These are phyloP conservation scores for Didymellaceae sp. DNA, from an alignment of 2,329 filamentous ascomycete species.

Conservation along the genomic window DNA sequence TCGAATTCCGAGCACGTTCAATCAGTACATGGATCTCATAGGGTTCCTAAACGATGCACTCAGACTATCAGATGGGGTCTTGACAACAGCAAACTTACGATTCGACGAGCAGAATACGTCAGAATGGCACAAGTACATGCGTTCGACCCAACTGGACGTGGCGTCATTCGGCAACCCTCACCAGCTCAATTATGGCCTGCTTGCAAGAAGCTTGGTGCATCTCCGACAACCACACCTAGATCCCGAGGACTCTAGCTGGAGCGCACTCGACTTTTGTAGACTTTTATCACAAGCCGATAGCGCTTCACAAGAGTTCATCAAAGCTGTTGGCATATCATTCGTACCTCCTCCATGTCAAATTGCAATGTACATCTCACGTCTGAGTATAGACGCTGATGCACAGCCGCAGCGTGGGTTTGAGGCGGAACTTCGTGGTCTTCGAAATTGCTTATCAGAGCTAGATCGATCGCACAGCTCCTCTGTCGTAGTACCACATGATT, in stretches of 20 bases:
- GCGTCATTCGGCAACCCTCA: too few relatives aligned
- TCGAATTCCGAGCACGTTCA: background rate
- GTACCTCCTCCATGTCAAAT: background rate
- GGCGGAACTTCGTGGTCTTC: background rate
- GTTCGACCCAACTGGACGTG: too few relatives aligned
- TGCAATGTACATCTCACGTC: background rate
- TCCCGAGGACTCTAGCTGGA: background rate
- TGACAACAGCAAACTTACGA: background rate
- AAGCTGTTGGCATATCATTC: background rate
- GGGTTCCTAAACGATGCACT: background rate
- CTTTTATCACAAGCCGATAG: background rate
- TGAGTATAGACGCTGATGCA: background rate
- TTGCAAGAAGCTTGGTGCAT: too few relatives aligned
- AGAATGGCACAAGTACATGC: background rate
- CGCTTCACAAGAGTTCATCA: background rate
- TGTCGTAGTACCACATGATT: background rate
- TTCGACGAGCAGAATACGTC: background rate
- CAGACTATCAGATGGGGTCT: background rate
- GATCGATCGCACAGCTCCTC: background rate
- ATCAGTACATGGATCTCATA: background rate
- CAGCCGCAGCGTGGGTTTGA: background rate
- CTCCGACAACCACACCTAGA: too few relatives aligned
- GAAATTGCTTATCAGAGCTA: background rate
- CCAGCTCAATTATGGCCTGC: too few relatives aligned
- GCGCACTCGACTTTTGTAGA: background rate